Conservation (phyloP, 805 yeast genomes). For the Kazachstania taianensis region DNA sequence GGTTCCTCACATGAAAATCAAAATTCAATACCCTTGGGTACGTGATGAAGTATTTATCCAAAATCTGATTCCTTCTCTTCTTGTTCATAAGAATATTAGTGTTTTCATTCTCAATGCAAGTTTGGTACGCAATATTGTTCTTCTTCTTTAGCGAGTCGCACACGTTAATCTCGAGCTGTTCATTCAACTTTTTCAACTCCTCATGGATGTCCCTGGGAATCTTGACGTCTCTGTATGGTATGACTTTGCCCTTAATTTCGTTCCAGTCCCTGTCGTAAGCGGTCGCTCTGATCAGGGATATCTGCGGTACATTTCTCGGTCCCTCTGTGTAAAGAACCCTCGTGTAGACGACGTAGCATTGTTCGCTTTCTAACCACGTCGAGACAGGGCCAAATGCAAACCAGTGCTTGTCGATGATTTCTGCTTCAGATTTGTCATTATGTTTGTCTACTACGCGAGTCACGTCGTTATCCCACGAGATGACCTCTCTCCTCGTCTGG, state of each 20-base stretch:
- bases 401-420: conserved; percentile 29
- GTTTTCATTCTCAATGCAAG: conserved; percentile 14
- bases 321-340: conserved; percentile 32
- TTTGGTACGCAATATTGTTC: conserved; percentile 7
- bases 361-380: conserved; percentile 36
- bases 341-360: conserved; percentile 36
- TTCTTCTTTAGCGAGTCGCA: neutral
- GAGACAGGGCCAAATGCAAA: conserved; percentile 10
- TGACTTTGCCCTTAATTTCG: conserved; percentile 14
- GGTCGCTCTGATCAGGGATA: conserved; percentile 35
- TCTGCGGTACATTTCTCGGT: conserved; percentile 10
- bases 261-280: conserved; percentile 37
- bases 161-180: neutral
- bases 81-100: conserved; percentile 12
- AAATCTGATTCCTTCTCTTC: conserved; percentile 4
- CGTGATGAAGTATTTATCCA: conserved; percentile 5
- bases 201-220: conserved; percentile 1
- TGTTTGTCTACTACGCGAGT: too few species aligned
- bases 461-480: too few species aligned
- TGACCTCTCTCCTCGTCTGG: neutral
- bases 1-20: neutral
- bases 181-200: neutral
- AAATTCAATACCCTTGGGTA: conserved; percentile 7
- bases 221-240: conserved; percentile 15
- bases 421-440: conserved; percentile 4